These are phyloP conservation scores for Ligustrum vulgare DNA, from an alignment of 257 asterid genomes.

Conservation along the genomic window DNA sequence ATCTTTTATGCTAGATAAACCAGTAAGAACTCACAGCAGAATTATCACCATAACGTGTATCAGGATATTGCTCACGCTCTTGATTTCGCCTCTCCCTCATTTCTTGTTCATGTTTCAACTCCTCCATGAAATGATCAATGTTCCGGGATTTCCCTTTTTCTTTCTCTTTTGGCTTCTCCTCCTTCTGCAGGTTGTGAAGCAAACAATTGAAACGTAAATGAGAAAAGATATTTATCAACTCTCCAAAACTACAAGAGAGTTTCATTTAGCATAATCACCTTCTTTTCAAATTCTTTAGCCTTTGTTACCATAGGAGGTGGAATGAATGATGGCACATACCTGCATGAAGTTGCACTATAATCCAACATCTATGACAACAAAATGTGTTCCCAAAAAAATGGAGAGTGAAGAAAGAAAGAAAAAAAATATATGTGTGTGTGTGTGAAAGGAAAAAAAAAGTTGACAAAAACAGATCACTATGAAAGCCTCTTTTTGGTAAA, in stretches of 20 bases:
- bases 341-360: slow-evolving; percentile 59
- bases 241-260: slow-evolving; percentile 2
- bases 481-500: too few species aligned
- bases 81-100: slow-evolving; percentile 89
- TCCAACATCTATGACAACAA: slow-evolving; percentile 47
- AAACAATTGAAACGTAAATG: slow-evolving; percentile 22
- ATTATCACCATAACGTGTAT: slow-evolving; percentile 64
- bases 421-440: too few species aligned
- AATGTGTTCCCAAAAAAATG: slow-evolving; percentile 16
- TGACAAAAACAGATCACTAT: background rate
- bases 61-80: slow-evolving; percentile 86
- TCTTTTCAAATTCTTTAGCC: slow-evolving; percentile 78
- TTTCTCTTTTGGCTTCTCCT: slow-evolving; percentile 81
- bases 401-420: background rate
- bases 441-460: background rate
- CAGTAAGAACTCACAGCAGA: slow-evolving; percentile 52
- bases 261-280: slow-evolving; percentile 43
- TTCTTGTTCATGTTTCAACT: slow-evolving; percentile 91
- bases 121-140: slow-evolving; percentile 97
- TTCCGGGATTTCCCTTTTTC: slow-evolving; percentile 85
- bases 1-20: slow-evolving; percentile 1
- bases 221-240: slow-evolving; percentile 7
- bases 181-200: slow-evolving; percentile 52
- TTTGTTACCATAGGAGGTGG: slow-evolving; percentile 94
- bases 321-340: slow-evolving; percentile 95